Evolutionary conservation across 331 rosid species (phyloP).

Genomic region (Stylosanthes scabra): DNA sequence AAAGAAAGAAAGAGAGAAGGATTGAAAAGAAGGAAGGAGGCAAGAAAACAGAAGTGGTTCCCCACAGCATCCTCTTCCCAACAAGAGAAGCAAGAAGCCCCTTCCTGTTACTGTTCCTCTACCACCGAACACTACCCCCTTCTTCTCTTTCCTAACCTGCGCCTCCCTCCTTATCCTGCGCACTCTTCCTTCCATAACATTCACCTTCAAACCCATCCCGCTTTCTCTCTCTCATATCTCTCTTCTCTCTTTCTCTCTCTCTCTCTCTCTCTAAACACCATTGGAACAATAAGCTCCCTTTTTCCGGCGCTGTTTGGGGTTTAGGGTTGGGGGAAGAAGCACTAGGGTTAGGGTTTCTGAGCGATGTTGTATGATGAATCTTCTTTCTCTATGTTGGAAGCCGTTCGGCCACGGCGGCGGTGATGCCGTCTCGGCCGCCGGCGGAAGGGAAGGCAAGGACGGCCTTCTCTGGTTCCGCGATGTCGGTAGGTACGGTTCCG

Average conservation of each 20-base stretch:
- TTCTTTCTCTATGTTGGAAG: conserved; percentile 82
- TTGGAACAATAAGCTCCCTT: conserved; percentile 6
- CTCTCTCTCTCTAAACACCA: conserved; percentile 21
- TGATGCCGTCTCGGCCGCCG: conserved; percentile 20
- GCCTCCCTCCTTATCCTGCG: conserved; percentile 50
- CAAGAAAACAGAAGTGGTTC: conserved; percentile 42
- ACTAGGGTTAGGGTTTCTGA: conserved; percentile 63
- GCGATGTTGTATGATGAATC: conserved; percentile 98
- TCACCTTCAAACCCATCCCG: background rate
- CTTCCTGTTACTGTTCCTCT: conserved; percentile 58
- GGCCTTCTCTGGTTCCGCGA: conserved; percentile 81
- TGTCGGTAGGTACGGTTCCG: conserved; percentile 68
- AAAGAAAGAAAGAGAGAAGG: background rate
- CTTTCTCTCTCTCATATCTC: conserved; percentile 3
- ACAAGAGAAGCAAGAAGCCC: conserved; percentile 57
- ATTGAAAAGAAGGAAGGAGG: conserved; percentile 46
- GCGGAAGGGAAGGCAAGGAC: conserved; percentile 64
- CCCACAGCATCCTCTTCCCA: conserved; percentile 68
- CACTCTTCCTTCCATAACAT: conserved; percentile 35
- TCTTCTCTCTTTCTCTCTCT: conserved; percentile 24
- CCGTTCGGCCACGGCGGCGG: conserved; percentile 68
- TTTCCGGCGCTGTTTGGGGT: conserved; percentile 34
- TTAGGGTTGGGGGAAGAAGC: background rate
- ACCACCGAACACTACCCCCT: conserved; percentile 68
- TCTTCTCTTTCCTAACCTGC: conserved; percentile 44